These are phyloP conservation scores for Mycena galericulata DNA, from an alignment of 768 basidiomycete species.

Conservation along the genomic window DNA sequence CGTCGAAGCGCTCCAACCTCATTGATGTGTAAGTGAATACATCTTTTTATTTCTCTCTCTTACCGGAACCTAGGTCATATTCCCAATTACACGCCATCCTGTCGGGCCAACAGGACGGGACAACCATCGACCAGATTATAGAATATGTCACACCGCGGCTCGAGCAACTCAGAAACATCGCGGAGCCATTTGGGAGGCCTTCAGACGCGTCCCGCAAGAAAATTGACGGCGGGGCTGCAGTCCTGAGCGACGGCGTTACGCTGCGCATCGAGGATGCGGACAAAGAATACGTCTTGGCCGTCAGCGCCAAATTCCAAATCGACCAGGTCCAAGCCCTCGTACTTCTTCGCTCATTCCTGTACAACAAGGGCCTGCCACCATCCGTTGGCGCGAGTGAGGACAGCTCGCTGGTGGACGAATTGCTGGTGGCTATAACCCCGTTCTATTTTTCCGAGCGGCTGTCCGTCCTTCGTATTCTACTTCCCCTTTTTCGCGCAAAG, in stretches of 20 bases:
- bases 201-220: slow-evolving; percentile 73
- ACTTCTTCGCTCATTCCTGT: slow-evolving; percentile 81
- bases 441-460: slow-evolving; percentile 89
- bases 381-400: slow-evolving; percentile 56
- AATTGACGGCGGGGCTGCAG: slow-evolving; percentile 75
- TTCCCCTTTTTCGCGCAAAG: slow-evolving; percentile 80
- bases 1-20: slow-evolving; percentile 73
- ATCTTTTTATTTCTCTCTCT: slow-evolving; percentile 7
- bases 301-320: slow-evolving; percentile 79
- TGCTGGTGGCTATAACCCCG: slow-evolving; percentile 78
- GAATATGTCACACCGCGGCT: slow-evolving; percentile 70
- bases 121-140: slow-evolving; percentile 67
- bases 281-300: slow-evolving; percentile 75
- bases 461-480: slow-evolving; percentile 73
- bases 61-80: slow-evolving; percentile 13
- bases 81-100: slow-evolving; percentile 68
- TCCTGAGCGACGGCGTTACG: slow-evolving; percentile 72
- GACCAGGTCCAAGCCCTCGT: slow-evolving; percentile 86
- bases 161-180: slow-evolving; percentile 65
- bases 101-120: slow-evolving; percentile 69
- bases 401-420: slow-evolving; percentile 62
- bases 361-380: slow-evolving; percentile 78
- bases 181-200: slow-evolving; percentile 78
- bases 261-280: slow-evolving; percentile 75
- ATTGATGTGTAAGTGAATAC: slow-evolving; percentile 71